Evolutionary conservation across 495 filamentous ascomycete genomes (phyloP).

Genomic region (Parachaetomium inaequale): DNA sequence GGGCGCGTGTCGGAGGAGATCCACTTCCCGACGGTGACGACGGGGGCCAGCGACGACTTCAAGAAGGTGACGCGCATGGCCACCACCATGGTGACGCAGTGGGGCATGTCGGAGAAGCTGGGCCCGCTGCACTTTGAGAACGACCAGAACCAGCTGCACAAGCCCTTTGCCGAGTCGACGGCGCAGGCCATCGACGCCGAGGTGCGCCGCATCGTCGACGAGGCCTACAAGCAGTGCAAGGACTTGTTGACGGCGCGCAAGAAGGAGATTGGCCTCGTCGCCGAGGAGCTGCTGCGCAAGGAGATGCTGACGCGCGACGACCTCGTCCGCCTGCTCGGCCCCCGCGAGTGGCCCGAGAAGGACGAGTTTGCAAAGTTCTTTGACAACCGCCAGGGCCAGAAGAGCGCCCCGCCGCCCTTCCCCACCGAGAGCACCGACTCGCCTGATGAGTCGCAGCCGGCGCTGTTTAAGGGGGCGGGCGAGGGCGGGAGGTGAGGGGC

Average conservation of each 20-base stretch:
- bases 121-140: slow-evolving; percentile 88
- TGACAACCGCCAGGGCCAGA: slow-evolving; percentile 44
- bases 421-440: slow-evolving; percentile 44
- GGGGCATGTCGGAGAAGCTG: slow-evolving; percentile 93
- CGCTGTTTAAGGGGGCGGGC: slow-evolving; percentile 20
- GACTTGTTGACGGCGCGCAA: slow-evolving; percentile 80
- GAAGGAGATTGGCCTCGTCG: slow-evolving; percentile 79
- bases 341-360: slow-evolving; percentile 74
- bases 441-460: slow-evolving; percentile 24
- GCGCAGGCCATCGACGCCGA: slow-evolving; percentile 86
- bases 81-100: slow-evolving; percentile 94
- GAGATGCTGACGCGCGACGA: slow-evolving; percentile 89
- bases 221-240: slow-evolving; percentile 87
- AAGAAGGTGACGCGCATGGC: slow-evolving; percentile 97
- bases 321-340: slow-evolving; percentile 81
- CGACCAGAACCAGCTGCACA: slow-evolving; percentile 71
- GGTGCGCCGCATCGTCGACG: slow-evolving; percentile 82
- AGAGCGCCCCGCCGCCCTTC: slow-evolving; percentile 54
- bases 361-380: slow-evolving; percentile 95
- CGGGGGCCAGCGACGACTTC: slow-evolving; percentile 93
- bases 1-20: slow-evolving; percentile 92
- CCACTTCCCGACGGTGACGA: slow-evolving; percentile 93
- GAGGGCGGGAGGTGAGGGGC: slow-evolving; percentile 7
- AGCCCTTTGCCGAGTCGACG: slow-evolving; percentile 93
- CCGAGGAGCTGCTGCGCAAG: slow-evolving; percentile 88